Base-by-base conservation (phyloP, 768 basidiomycete genomes). In the Tricholoma matsutake region DNA sequence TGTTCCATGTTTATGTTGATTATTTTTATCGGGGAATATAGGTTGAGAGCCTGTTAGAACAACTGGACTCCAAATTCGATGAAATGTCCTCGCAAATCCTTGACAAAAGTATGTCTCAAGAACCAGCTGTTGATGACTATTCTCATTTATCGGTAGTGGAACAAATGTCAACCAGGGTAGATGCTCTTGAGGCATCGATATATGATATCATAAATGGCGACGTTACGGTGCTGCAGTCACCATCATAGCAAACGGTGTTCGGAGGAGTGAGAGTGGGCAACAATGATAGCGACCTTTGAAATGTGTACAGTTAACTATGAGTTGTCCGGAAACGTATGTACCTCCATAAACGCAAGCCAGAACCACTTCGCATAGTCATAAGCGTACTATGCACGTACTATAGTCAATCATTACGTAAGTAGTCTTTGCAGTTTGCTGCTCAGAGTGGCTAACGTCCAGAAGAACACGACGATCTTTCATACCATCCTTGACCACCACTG, bases 31-130 rank as follows among this genome's bases (percentile, higher is more conserved):
- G 34, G 29, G 11, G 56, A 18, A 34, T 37, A 16, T 65, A 96
- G 94, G 93, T 96, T 11, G 95, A 97, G 75, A 89, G 86, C 11
- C 76, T 97, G 20, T 76, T 97, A 10, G 90, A 92, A 65, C 90
- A 95, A 67, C 80, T 97, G n/a, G 94, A 97, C 68, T 67, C 83
- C 53, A 92, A 92, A 64, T 96, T 97, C 68, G 93, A 96, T 67
- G 90, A 94, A 56, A 96, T 96, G 93, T 96, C 94, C 32, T 80
- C 81, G 18, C 91, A 96, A 71, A 92, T 97, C 63, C 81, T 96
- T 63, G 89, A 92, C 60, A 81, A 89, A 67, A 92, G 91, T 93
- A 69, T 66, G 88, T 81, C 53, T 45, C 58, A 41, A 53, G 13
- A n/a, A 16, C 58, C 49, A 37, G 53, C 57, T 57, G 22, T 20